phyloP scores from a whole-genome alignment of 1,284 basidiomycete genomes.

The Marasmius sp. region DNA sequence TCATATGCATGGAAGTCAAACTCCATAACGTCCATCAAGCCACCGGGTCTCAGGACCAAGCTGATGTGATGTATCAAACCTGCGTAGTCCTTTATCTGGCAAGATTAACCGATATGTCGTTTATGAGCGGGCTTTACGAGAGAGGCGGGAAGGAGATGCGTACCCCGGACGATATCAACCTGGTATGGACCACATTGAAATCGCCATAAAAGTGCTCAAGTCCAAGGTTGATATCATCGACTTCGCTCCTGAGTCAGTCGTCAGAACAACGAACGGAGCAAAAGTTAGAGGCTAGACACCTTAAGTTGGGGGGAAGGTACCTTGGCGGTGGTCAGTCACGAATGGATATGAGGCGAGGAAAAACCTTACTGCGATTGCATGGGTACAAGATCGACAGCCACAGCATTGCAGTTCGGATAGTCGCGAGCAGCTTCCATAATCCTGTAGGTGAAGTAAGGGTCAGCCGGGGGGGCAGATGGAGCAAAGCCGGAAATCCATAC shows the following conservation, averaged over 20 bases:
- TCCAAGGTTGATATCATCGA: constrained; percentile 81
- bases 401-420: constrained; percentile 65
- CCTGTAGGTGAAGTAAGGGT: constrained; percentile 41
- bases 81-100: constrained; percentile 67
- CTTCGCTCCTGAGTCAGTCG: constrained; percentile 57
- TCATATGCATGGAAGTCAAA: constrained; percentile 68
- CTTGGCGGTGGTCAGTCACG: constrained; percentile 28
- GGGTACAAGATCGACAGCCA: constrained; percentile 77
- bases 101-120: constrained; percentile 3
- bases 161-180: constrained; percentile 70
- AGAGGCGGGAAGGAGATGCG: constrained; percentile 25
- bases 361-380: constrained; percentile 63
- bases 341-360: constrained; percentile 7
- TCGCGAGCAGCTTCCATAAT: constrained; percentile 71
- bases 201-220: constrained; percentile 76
- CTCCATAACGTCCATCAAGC: constrained; percentile 65
- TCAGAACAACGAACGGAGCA: constrained; percentile 6
- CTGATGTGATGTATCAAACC: constrained; percentile 66
- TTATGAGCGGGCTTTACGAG: neutral
- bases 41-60: constrained; percentile 65
- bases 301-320: constrained; percentile 66
- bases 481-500: constrained; percentile 36
- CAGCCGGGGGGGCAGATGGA: constrained; percentile 2
- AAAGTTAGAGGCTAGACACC: constrained; percentile 39
- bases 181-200: constrained; percentile 73